Conservation (phyloP, 2,329 filamentous ascomycete species). For the Colletotrichum trifolii region DNA sequence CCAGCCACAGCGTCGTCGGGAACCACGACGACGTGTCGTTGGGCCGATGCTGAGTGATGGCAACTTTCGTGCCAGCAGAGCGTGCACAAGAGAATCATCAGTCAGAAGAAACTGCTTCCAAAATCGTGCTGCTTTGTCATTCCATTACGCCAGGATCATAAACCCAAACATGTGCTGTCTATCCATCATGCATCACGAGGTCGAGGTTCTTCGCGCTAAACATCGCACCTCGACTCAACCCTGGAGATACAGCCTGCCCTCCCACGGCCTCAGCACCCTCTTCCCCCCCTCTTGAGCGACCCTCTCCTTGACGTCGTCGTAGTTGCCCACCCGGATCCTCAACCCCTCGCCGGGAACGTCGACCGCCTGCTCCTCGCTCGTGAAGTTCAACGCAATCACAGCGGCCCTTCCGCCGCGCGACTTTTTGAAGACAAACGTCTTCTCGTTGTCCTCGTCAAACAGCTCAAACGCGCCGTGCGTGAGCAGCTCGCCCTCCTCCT, state of each 20-base stretch:
- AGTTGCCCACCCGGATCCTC: constrained; percentile 44
- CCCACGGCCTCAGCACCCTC: constrained; percentile 46
- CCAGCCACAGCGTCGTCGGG: too few relatives aligned
- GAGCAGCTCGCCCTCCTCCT: constrained; percentile 67
- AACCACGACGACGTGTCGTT: too few relatives aligned
- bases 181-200: not conserved
- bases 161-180: not conserved
- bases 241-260: constrained; percentile 47
- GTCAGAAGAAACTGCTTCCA: too few relatives aligned
- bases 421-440: constrained; percentile 59
- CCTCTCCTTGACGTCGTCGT: constrained; percentile 39
- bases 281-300: constrained; percentile 28
- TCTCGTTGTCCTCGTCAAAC: constrained; percentile 58
- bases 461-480: constrained; percentile 69
- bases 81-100: too few relatives aligned
- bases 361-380: constrained; percentile 45
- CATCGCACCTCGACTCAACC: not conserved
- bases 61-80: too few relatives aligned
- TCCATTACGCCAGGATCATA: too few relatives aligned
- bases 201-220: not conserved
- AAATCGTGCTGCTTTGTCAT: too few relatives aligned
- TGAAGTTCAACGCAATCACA: constrained; percentile 53
- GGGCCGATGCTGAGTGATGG: too few relatives aligned
- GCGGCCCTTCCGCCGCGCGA: constrained; percentile 42
- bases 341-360: constrained; percentile 36